Evolutionary conservation across 352 stramenopile genomes (phyloP).

Genomic region (Phytopythium delawarense): DNA sequence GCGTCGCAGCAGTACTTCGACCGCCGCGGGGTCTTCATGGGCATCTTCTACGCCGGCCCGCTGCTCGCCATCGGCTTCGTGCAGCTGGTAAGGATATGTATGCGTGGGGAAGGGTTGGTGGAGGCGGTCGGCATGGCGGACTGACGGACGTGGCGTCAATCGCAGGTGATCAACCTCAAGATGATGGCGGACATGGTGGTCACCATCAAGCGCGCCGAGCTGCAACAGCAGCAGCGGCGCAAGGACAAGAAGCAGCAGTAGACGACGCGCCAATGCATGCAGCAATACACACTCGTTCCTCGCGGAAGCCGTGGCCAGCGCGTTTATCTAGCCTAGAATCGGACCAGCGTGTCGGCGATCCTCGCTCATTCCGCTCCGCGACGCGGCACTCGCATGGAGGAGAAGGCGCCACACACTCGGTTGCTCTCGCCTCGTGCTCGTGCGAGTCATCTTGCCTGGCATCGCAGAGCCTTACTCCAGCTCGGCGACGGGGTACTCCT

Average conservation of each 20-base stretch:
- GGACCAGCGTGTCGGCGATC: neutral
- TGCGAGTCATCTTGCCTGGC: neutral
- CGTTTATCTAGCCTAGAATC: neutral
- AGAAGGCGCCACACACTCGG: neutral
- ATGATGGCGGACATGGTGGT: constrained; percentile 78
- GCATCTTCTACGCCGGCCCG: constrained; percentile 75
- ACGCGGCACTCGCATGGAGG: neutral
- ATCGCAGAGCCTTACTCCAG: constrained; percentile 42
- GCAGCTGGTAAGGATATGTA: constrained; percentile 40
- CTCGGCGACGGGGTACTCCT: constrained; percentile 84
- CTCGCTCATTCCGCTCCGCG: neutral
- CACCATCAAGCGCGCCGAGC: constrained; percentile 68
- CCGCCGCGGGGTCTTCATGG: constrained; percentile 73
- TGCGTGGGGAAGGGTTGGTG: neutral
- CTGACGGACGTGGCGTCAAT: neutral
- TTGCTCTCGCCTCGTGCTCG: neutral
- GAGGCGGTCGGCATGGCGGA: too few species aligned
- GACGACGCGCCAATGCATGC: neutral
- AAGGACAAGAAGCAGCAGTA: constrained; percentile 47
- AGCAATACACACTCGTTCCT: constrained; percentile 1
- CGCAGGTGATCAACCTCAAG: constrained; percentile 73
- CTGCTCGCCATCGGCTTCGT: constrained; percentile 75
- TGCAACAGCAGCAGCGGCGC: constrained; percentile 48
- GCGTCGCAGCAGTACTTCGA: constrained; percentile 86
- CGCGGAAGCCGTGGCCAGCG: neutral